Base-by-base conservation (phyloP, 495 filamentous ascomycete species). In the Penicillium herquei region DNA sequence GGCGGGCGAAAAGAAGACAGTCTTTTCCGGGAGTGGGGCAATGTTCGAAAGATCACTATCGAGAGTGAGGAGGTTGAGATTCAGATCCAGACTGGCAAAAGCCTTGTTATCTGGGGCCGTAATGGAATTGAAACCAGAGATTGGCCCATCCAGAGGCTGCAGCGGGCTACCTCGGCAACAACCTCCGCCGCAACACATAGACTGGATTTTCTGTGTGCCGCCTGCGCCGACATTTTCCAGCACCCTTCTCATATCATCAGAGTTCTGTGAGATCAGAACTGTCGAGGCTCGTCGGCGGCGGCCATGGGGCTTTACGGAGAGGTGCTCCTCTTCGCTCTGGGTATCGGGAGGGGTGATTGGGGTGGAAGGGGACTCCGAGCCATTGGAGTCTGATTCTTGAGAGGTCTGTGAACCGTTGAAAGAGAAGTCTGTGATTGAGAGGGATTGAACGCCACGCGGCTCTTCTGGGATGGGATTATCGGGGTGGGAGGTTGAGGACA, bases 101-200 rank as follows among this genome's bases (percentile, higher is more conserved):
- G 94, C 94, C 56, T 87, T 81, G 65, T 96, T 96, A 69, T 90
- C 82, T 3, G 88, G 68, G 16, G 55, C 47, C 7, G 70, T 67
- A 40, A 88, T 77, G 7, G 78, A 75, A 49, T 82, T 76, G 42
- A 70, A 73, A 51, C 85, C 81, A 42, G 81, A 84, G 42, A 80
- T 71, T 41, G 81, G 67, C 6, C 76, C 79, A 49, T 66, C 56
- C 37, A 64, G 43, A 34, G 58, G 52, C 57, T 78, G 78, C 60
- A 85, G 66, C 34, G 81, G 79, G 47, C 86, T 75, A 49, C 84
- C 78, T 63, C 91, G 81, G 69, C 92, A 97, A 74, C 95, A 97
- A 40, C 93, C 92, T 49, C 93, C 92, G 33, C 94, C 94, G 68
- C 94, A 98, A 76, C 95, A 98, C 49, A 80, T 63, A 18, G 75